Conservation (phyloP, 2,329 filamentous ascomycete genomes). For the Fusarium heterosporum region DNA sequence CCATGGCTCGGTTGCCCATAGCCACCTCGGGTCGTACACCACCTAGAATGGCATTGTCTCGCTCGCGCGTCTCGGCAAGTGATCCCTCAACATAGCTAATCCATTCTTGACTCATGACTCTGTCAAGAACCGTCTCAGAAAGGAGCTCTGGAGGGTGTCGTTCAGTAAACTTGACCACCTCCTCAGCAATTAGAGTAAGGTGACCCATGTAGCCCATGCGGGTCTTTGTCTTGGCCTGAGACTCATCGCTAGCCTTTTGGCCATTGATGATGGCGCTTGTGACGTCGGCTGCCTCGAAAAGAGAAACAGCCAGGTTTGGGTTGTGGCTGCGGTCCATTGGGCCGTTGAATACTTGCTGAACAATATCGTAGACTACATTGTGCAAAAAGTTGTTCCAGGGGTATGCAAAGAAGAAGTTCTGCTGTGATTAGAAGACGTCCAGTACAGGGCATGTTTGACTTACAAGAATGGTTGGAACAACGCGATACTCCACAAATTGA, state of each 20-base stretch:
- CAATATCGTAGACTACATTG: conserved; percentile 98
- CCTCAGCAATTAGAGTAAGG: conserved; percentile 94
- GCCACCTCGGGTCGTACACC: conserved; percentile 93
- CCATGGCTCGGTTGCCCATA: conserved; percentile 77
- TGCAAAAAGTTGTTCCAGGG: conserved; percentile 99
- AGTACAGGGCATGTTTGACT: conserved; percentile 49
- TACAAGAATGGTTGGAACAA: conserved; percentile 95
- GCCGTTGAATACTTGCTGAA: conserved; percentile 98
- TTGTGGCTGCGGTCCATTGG: conserved; percentile 98
- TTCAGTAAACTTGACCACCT: conserved; percentile 98
- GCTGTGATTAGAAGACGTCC: conserved; percentile 26
- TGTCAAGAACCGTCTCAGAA: conserved; percentile 85
- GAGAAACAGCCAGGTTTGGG: conserved; percentile 85
- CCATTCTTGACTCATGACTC: conserved; percentile 91
- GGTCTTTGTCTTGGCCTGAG: conserved; percentile 85
- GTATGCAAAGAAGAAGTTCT: conserved; percentile 98
- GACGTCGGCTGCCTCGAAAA: conserved; percentile 91
- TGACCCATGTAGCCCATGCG: conserved; percentile 99
- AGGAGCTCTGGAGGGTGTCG: conserved; percentile 89
- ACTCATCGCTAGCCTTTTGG: conserved; percentile 86
- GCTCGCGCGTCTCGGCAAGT: conserved; percentile 90
- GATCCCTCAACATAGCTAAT: conserved; percentile 94
- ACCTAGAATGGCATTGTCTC: conserved; percentile 97
- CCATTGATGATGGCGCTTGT: conserved; percentile 93
- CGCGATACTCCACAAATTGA: conserved; percentile 93